These are phyloP conservation scores for Straminergon stramineum DNA, from an alignment of 225 moss, liverwort and hornwort genomes.

Conservation along the genomic window DNA sequence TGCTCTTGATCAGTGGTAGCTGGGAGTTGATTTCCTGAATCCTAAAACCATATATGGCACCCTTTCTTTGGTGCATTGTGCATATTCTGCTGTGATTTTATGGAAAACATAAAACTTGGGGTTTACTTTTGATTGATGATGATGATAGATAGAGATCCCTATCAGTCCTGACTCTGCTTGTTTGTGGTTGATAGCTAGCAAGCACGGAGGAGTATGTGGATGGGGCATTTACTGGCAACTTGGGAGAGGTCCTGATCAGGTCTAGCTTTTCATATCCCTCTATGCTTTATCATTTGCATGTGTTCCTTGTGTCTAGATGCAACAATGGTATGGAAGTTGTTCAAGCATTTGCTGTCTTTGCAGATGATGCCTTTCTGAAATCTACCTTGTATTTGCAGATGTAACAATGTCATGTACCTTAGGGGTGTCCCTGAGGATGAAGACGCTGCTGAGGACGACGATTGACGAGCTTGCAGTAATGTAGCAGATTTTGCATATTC, in stretches of 20 bases:
- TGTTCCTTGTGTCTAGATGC: neutral
- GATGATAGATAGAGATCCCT: neutral
- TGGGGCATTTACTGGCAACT: slow-evolving; percentile 89
- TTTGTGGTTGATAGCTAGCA: slow-evolving; percentile 50
- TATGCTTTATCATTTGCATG: neutral
- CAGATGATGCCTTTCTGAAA: neutral
- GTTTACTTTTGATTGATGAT: neutral
- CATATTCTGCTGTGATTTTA: neutral
- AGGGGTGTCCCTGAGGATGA: slow-evolving; percentile 97
- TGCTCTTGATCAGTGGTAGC: neutral
- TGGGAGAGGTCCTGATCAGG: slow-evolving; percentile 99
- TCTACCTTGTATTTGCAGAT: slow-evolving; percentile 35
- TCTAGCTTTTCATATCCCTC: neutral
- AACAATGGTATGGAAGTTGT: neutral
- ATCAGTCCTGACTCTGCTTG: neutral
- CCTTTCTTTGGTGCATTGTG: neutral
- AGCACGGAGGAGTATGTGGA: slow-evolving; percentile 98
- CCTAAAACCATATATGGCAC: neutral
- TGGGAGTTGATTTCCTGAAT: neutral
- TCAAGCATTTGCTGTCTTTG: neutral
- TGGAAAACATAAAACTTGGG: neutral
- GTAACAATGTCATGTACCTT: slow-evolving; percentile 89
- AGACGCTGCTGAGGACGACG: slow-evolving; percentile 77
- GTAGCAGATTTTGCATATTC: neutral
- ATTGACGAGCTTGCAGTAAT: slow-evolving; percentile 11